Evolutionary conservation across 805 yeast genomes (phyloP).

Genomic region (Saccharomycopsis microspora): DNA sequence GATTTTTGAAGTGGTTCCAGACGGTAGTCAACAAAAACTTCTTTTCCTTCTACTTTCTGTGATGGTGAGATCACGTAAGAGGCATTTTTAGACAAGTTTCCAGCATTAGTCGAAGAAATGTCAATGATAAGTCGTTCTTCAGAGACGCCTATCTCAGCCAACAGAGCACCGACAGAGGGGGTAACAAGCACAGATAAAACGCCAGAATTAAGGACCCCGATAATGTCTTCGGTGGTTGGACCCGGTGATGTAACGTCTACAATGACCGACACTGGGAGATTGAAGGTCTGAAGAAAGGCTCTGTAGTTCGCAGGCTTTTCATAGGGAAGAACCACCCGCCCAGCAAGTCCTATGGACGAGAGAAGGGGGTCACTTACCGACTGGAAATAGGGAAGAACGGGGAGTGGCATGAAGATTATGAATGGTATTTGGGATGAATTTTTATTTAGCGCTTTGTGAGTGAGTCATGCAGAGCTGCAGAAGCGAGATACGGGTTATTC

Average conservation of each 20-base stretch:
- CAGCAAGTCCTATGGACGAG: constrained; percentile 4
- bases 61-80: constrained; percentile 14
- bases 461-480: too few species aligned
- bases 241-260: constrained; percentile 9
- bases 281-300: constrained; percentile 14
- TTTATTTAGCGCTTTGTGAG: too few species aligned
- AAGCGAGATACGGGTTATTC: too few species aligned
- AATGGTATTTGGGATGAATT: too few species aligned
- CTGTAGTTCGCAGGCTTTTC: background rate
- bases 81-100: constrained; percentile 13
- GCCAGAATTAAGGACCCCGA: constrained; percentile 52
- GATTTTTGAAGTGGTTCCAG: too few species aligned
- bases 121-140: constrained; percentile 30
- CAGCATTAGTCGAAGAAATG: constrained; percentile 16
- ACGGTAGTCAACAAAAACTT: constrained; percentile 4
- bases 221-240: constrained; percentile 16
- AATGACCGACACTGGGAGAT: constrained; percentile 21
- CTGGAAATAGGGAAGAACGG: constrained; percentile 3
- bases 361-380: constrained; percentile 3
- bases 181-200: constrained; percentile 35
- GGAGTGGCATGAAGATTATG: constrained; percentile 1
- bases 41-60: background rate
- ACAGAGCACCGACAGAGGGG: constrained; percentile 21
- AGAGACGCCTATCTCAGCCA: constrained; percentile 41
- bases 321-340: constrained; percentile 7